phyloP scores from a whole-genome alignment of 257 asterid genomes.

The Solanum piurae region DNA sequence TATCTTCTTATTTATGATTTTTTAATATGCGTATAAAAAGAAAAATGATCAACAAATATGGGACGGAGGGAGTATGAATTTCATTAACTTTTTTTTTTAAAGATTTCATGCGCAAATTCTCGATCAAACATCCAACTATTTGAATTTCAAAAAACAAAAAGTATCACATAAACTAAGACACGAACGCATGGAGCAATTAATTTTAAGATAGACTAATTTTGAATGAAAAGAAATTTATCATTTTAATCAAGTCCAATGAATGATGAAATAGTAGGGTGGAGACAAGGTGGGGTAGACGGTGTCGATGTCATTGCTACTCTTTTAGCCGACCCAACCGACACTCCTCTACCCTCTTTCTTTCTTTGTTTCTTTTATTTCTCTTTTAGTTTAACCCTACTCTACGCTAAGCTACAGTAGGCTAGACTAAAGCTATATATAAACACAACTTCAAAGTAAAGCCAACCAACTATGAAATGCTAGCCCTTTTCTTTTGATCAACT shows the following conservation, averaged over 20 bases:
- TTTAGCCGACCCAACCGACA: slow-evolving; percentile 51
- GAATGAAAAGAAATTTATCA: no score
- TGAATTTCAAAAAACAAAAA: no score
- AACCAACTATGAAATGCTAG: neutral
- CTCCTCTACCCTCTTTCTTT: neutral
- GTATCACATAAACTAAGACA: neutral
- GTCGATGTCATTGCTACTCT: slow-evolving; percentile 35
- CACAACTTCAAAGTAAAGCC: neutral
- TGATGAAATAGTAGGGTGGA: neutral
- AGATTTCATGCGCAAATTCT: no score
- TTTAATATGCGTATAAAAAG: no score
- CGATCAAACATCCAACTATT: no score
- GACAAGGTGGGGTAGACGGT: neutral
- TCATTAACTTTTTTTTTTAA: no score
- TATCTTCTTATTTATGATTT: no score
- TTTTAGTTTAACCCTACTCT: neutral
- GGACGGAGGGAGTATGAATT: no score
- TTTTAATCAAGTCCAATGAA: neutral
- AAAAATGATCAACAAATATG: no score
- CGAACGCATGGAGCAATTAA: no score
- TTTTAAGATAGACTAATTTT: no score
- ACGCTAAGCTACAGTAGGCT: neutral
- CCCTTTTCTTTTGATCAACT: neutral
- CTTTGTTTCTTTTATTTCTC: neutral
- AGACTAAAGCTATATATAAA: neutral